Evolutionary conservation across 192 early-diverging fungal species (phyloP), one percentile per base, ranked within the genome.

Genomic region (Podila horticola): DNA sequence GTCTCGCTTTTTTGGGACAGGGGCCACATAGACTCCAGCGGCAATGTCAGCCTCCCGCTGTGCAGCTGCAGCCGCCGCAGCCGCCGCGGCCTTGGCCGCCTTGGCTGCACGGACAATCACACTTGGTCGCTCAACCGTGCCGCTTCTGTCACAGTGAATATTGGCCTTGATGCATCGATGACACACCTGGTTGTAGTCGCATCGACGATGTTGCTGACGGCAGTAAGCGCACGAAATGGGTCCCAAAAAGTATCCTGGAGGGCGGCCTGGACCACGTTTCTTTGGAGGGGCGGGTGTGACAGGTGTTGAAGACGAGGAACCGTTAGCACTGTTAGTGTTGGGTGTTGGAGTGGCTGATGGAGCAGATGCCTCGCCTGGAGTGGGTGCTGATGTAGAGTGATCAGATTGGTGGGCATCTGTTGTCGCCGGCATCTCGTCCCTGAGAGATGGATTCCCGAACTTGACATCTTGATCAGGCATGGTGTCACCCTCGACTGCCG

Each of bases 181-280:
- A 52, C 77, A 81, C 22, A 81, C 67, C 3, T 65, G 67, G 34
- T 81, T 81, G 24, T 69, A 81, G 49, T 81, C 77, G 34, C 77
- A 81, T 29, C 71, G 71, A 20, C 77, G 77, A 24, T 81, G 77
- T 65, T 72, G 70, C 29, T 65, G 55, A 20, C 77, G 69, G 36
- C 77, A 81, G 20, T 64, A 69, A 9, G 77, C 77, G 29, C 77
- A 81, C 1, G 77, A 81, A 30, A 71, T 81, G 6, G 77, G 77
- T 15, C 77, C 77, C 11, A 81, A 48, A 31, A 73, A 81, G 48
- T 81, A 81, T 6, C 77, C 77, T 38, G 71, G 77, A 28, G 77
- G 77, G 59, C 77, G 52, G 51, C 77, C 77, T 10, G 77, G 77
- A 7, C 65, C 33, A 10, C 77, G 65, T 28, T 67, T 81, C 24